These are phyloP conservation scores for Tricholoma hemisulphureum DNA, from an alignment of 768 basidiomycete species.

Conservation along the genomic window DNA sequence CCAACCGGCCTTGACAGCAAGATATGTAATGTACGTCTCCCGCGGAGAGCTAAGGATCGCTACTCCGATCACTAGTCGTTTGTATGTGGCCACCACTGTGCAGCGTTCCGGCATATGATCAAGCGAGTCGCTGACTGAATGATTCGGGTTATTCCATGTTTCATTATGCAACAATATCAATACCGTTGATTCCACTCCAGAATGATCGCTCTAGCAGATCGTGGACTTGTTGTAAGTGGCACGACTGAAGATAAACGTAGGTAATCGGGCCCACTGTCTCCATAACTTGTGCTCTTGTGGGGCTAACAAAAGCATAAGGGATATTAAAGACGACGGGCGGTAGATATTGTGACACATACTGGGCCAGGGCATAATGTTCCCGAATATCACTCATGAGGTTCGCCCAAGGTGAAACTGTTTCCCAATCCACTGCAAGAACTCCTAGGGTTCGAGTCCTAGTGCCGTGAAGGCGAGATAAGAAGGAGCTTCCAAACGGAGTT, in stretches of 20 bases:
- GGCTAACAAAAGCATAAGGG: slow-evolving; percentile 36
- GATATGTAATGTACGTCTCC: slow-evolving; percentile 81
- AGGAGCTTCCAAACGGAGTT: slow-evolving; percentile 65
- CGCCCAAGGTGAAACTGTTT: slow-evolving; percentile 71
- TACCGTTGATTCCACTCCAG: slow-evolving; percentile 78
- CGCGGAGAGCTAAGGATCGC: slow-evolving; percentile 76
- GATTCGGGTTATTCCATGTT: not conserved
- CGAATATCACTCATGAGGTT: slow-evolving; percentile 69
- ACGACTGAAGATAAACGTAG: slow-evolving; percentile 57
- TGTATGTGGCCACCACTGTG: slow-evolving; percentile 75
- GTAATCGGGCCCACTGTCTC: slow-evolving; percentile 53
- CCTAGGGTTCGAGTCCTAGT: slow-evolving; percentile 30
- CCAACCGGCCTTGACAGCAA: slow-evolving; percentile 79
- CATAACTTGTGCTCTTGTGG: slow-evolving; percentile 45
- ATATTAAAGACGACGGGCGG: not conserved
- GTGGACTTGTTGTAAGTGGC: slow-evolving; percentile 69
- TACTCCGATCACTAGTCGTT: slow-evolving; percentile 65
- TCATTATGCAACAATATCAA: not conserved
- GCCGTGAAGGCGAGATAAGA: slow-evolving; percentile 63
- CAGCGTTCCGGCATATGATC: slow-evolving; percentile 67
- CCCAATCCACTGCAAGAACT: slow-evolving; percentile 68
- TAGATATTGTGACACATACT: slow-evolving; percentile 44
- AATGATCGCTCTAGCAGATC: slow-evolving; percentile 66
- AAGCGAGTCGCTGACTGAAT: slow-evolving; percentile 66
- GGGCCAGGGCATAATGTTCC: slow-evolving; percentile 58